Evolutionary conservation across 2,329 filamentous ascomycete genomes (phyloP), one percentile per base, ranked within the genome.

Genomic region (Pseudopyricularia cyperi): DNA sequence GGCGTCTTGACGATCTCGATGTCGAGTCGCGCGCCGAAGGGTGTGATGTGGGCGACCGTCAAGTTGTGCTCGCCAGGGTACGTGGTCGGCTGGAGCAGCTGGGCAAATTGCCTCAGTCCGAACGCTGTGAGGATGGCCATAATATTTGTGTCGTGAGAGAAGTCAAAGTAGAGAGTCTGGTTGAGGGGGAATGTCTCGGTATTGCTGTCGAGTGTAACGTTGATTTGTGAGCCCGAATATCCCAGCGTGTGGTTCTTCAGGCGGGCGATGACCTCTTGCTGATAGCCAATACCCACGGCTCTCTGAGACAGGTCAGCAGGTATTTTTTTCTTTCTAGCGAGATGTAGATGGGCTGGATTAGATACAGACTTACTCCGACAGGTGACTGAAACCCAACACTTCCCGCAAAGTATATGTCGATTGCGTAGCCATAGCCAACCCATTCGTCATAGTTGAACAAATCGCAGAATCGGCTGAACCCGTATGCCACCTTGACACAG

Each of bases 371-470:
- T 65, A 75, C 72, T 15, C 80, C 82, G 4, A 79, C 77, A 0
- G 83, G 80, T 6, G 79, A 82, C 37, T 77, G 75, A 62, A 85
- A 86, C 3, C 71, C 80, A 51, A 73, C 75, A 54, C 74, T 73
- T 7, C 79, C 81, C 11, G 78, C 71, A 59, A 87, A 89, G 32
- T 62, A 66, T 34, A 89, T 70, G 57, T 89, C 86, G 52, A 84
- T 71, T 3, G 77, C 76, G 65, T 90, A 90, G 53, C 82, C 81
- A 60, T 84, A 89, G 37, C 74, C 78, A 49, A 78, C 67, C 85
- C 85, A 90, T 62, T 90, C 86, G 19, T 82, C 72, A 57, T 83
- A 87, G 0, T 80, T 88, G 62, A 89, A 90, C 4, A 90, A 72
- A 24, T 79, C 70, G 61, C 86, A 90, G 69, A 87, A 90, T 9